These are phyloP conservation scores for Entamoeba histolytica DNA, from an alignment of 208 protist genomes.

Conservation along the genomic window DNA sequence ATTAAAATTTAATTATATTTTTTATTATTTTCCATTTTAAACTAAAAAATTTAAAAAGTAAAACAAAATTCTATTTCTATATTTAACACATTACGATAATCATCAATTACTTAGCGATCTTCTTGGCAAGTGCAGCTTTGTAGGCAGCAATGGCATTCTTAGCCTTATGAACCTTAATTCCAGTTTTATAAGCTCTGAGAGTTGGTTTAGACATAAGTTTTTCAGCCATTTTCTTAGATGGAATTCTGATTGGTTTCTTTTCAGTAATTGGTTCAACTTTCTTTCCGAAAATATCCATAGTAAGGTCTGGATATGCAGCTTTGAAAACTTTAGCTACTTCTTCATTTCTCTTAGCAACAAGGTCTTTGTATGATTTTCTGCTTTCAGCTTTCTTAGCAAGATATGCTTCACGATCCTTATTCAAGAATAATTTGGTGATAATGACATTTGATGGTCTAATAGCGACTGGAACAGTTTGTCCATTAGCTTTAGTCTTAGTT, in stretches of 20 bases:
- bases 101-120: neutral
- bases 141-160: neutral
- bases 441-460: slow-evolving; percentile 92
- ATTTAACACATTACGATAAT: neutral
- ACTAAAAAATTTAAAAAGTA: no score
- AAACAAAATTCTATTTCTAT: no score
- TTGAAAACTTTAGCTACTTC: neutral
- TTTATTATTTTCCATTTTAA: no score
- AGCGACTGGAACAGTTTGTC: slow-evolving; percentile 24
- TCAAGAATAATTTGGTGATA: slow-evolving; percentile 94
- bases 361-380: slow-evolving; percentile 49
- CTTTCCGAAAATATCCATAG: neutral
- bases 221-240: neutral
- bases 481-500: slow-evolving; percentile 69
- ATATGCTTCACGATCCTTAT: slow-evolving; percentile 81
- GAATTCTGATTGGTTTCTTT: neutral
- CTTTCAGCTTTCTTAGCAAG: slow-evolving; percentile 66
- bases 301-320: neutral
- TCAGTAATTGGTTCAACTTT: neutral
- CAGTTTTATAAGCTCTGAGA: neutral
- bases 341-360: neutral
- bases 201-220: neutral
- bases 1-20: no score
- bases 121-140: neutral
- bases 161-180: neutral